Percentiles rank a stretch among this genome's conserved stretches.
Conservation (phyloP, 768 basidiomycete species). For the Leccinum variicolor region DNA sequence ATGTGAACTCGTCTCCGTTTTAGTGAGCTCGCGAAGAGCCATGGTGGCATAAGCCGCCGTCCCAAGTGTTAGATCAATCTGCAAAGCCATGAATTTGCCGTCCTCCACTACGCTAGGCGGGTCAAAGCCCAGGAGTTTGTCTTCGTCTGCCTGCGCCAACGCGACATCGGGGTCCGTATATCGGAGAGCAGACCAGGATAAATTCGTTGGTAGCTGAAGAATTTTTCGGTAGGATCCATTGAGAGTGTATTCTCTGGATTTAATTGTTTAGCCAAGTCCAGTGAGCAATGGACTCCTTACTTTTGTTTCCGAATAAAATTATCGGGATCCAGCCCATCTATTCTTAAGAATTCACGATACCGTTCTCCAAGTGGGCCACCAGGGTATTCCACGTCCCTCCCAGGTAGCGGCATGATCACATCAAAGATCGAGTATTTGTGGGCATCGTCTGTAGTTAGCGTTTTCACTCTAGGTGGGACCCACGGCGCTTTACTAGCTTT, state of each 20-base stretch:
- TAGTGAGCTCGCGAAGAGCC: constrained; percentile 93
- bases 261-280: constrained; percentile 7
- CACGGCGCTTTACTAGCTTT: constrained; percentile 41
- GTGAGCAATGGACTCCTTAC: constrained; percentile 39
- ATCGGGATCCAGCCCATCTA: constrained; percentile 88
- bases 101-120: constrained; percentile 61
- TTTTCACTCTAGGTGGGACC: constrained; percentile 69
- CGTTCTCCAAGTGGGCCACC: constrained; percentile 83
- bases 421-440: constrained; percentile 87
- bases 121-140: constrained; percentile 80
- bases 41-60: constrained; percentile 97
- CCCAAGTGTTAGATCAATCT: constrained; percentile 80
- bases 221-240: constrained; percentile 93
- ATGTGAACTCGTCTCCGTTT: constrained; percentile 92
- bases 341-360: constrained; percentile 74
- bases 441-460: constrained; percentile 73
- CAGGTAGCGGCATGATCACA: constrained; percentile 96
- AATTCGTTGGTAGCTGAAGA: constrained; percentile 75
- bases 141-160: constrained; percentile 94
- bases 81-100: constrained; percentile 86
- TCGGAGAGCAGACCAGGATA: constrained; percentile 77
- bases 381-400: constrained; percentile 91
- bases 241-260: constrained; percentile 79
- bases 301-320: constrained; percentile 89
- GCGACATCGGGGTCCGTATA: constrained; percentile 94